These are phyloP conservation scores for Gliomastix tumulicola DNA, from an alignment of 2,329 filamentous ascomycete genomes.

Conservation along the genomic window DNA sequence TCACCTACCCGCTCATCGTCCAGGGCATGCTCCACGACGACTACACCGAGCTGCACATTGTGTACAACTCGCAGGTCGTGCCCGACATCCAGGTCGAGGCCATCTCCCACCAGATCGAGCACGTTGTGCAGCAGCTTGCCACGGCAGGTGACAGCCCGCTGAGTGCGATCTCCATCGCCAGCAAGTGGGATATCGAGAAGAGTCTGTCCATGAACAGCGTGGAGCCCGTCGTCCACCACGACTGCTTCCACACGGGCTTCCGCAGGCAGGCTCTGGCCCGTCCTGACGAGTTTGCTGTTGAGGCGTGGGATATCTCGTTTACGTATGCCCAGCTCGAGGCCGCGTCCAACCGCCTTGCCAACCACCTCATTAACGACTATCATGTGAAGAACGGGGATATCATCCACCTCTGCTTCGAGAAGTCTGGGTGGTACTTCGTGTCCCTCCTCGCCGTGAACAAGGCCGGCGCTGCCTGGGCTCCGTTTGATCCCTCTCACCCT, in stretches of 20 bases:
- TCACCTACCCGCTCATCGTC: conserved; percentile 2
- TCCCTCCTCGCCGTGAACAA: conserved; percentile 13
- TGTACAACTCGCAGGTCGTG: conserved; percentile 2
- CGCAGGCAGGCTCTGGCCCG: no score
- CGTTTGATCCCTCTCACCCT: conserved; percentile 8
- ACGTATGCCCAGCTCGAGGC: conserved; percentile 1
- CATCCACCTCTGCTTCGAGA: conserved; percentile 11
- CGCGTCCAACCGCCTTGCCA: not conserved
- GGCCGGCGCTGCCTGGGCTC: conserved; percentile 13
- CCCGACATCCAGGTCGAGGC: not conserved
- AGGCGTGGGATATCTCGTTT: conserved; percentile 14
- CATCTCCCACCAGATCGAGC: conserved; percentile 4
- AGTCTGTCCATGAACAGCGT: no score
- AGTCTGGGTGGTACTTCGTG: conserved; percentile 9
- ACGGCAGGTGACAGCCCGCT: not conserved
- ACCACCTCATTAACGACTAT: not conserved
- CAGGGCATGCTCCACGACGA: not conserved
- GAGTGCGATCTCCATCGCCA: not conserved
- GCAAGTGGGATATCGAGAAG: not conserved
- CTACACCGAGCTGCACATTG: conserved; percentile 1
- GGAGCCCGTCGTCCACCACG: no score
- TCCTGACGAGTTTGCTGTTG: conserved; percentile 26
- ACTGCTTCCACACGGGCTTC: no score
- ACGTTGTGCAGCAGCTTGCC: conserved; percentile 2
- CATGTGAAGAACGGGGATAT: conserved; percentile 7